Evolutionary conservation across 176 grass and related monocot species (phyloP).

Genomic region (Hordeum vulgare): DNA sequence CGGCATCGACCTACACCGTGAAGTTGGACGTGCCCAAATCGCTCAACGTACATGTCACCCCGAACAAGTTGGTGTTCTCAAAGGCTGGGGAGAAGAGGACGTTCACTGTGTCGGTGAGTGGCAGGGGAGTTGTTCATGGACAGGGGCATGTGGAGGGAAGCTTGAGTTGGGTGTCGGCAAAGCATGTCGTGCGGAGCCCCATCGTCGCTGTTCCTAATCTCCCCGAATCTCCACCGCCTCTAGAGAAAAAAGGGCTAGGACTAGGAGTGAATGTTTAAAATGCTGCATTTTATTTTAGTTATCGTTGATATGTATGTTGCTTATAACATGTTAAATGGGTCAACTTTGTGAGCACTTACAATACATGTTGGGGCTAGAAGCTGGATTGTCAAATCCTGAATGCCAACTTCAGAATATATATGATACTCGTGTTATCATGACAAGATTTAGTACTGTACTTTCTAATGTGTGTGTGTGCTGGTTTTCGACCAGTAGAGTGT

Average conservation of each 20-base stretch:
- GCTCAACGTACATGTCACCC: background rate
- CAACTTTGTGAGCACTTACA: background rate
- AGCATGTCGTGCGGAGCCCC: background rate
- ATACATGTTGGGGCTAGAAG: no score
- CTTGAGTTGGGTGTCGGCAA: background rate
- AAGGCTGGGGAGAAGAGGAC: background rate
- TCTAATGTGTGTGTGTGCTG: background rate
- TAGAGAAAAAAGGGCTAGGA: background rate
- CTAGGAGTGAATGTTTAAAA: no score
- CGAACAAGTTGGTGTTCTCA: background rate
- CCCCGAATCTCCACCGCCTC: background rate
- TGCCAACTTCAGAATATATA: no score
- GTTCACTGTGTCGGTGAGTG: background rate
- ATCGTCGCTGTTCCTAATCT: background rate
- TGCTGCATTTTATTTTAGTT: background rate
- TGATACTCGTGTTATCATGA: no score
- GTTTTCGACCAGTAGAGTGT: no score
- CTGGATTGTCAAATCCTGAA: no score
- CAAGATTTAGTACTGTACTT: no score
- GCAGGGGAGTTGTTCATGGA: background rate
- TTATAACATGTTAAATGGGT: background rate
- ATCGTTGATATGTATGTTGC: background rate
- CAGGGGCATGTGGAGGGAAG: background rate
- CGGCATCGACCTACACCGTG: background rate
- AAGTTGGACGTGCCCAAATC: background rate